Evolutionary conservation across 257 asterid species (phyloP).

Genomic region (Solanum paucissectum): DNA sequence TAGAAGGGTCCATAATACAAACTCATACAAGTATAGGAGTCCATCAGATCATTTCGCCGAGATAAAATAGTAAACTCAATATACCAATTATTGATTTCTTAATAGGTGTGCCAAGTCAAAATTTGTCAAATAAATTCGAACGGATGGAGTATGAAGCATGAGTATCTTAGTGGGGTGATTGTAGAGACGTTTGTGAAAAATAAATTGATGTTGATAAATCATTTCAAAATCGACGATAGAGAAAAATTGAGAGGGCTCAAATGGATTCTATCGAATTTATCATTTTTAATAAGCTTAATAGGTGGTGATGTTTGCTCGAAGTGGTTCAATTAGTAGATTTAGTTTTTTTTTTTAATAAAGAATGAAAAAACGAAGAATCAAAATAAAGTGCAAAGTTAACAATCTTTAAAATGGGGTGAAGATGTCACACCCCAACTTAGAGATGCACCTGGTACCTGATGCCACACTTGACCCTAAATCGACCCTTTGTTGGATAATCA

Average conservation of each 20-base stretch:
- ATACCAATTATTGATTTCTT: not conserved
- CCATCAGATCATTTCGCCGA: too few relatives aligned
- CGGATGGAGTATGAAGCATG: not conserved
- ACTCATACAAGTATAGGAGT: too few relatives aligned
- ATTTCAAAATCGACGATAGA: not conserved
- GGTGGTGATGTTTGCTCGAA: not conserved
- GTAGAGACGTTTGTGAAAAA: not conserved
- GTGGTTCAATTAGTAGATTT: not conserved
- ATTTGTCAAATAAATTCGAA: not conserved
- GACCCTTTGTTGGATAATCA: not conserved
- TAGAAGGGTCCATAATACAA: too few relatives aligned
- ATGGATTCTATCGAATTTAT: not conserved
- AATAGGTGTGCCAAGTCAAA: not conserved
- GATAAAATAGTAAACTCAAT: not conserved
- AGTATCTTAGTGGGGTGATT: not conserved
- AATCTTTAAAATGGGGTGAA: not conserved
- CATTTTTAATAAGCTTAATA: not conserved
- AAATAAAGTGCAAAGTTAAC: not conserved
- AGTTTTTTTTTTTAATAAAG: too few relatives aligned
- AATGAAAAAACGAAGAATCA: not conserved
- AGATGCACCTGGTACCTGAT: not conserved
- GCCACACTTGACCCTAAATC: not conserved
- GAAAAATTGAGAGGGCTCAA: not conserved
- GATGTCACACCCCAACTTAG: not conserved
- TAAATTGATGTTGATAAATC: not conserved